phyloP scores from a whole-genome alignment of 2,329 filamentous ascomycete genomes.

The Blastomyces emzantsi region DNA sequence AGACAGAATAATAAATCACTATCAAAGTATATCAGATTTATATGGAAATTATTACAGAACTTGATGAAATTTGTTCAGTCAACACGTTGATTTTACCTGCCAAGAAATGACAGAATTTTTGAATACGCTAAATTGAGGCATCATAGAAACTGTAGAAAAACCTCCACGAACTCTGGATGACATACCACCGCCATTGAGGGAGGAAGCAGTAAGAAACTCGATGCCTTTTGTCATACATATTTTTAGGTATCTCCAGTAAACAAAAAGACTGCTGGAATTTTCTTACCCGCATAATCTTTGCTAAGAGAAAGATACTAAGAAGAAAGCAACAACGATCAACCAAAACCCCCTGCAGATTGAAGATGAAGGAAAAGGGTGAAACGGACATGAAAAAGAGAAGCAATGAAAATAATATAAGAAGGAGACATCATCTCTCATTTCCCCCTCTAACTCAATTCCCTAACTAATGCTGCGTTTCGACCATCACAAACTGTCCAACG shows the following conservation, averaged over 20 bases:
- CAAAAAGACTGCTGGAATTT: neutral
- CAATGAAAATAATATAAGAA: neutral
- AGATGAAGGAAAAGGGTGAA: neutral
- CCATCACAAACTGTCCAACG: slow-evolving; percentile 43
- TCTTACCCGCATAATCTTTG: neutral
- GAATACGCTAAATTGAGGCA: too few relatives aligned
- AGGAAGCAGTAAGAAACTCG: neutral
- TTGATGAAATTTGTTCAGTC: too few relatives aligned
- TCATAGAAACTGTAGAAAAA: neutral
- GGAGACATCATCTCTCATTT: neutral
- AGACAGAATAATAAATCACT: too few relatives aligned
- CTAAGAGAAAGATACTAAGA: neutral
- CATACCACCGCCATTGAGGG: neutral
- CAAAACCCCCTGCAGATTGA: neutral
- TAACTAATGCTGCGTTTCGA: slow-evolving; percentile 9
- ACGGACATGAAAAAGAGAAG: neutral
- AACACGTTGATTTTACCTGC: too few relatives aligned
- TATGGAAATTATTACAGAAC: too few relatives aligned
- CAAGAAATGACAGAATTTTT: too few relatives aligned
- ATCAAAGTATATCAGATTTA: too few relatives aligned
- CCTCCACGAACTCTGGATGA: neutral
- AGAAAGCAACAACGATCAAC: neutral
- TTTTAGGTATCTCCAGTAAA: neutral
- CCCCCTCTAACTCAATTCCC: neutral
- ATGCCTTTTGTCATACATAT: neutral